phyloP scores from a whole-genome alignment of 2,329 filamentous ascomycete species.

The Exophiala xenobiotica region DNA sequence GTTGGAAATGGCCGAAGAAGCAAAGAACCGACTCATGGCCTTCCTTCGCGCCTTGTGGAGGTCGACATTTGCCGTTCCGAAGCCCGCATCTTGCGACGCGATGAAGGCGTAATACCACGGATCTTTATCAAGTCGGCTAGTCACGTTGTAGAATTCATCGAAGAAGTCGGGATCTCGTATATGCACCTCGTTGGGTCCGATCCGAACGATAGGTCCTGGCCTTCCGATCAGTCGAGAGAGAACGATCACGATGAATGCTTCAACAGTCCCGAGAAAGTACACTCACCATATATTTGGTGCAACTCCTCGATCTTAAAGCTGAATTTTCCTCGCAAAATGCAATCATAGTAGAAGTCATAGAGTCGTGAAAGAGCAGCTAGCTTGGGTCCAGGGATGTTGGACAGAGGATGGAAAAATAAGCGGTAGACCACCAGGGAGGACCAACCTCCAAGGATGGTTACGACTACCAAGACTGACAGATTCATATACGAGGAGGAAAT shows the following conservation, averaged over 20 bases:
- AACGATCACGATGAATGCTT: neutral
- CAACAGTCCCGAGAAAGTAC: slow-evolving; percentile 18
- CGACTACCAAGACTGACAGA: slow-evolving; percentile 6
- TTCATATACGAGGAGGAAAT: slow-evolving; percentile 9
- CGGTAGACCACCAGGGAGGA: slow-evolving; percentile 30
- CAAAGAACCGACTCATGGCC: slow-evolving; percentile 40
- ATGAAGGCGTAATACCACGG: slow-evolving; percentile 29
- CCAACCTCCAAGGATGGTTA: slow-evolving; percentile 14
- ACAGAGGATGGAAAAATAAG: slow-evolving; percentile 27
- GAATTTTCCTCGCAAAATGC: slow-evolving; percentile 35
- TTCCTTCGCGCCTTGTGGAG: slow-evolving; percentile 36
- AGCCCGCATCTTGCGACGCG: slow-evolving; percentile 34
- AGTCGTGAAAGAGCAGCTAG: slow-evolving; percentile 24
- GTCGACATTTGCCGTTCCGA: slow-evolving; percentile 35
- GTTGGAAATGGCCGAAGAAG: slow-evolving; percentile 25
- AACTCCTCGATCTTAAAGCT: slow-evolving; percentile 39
- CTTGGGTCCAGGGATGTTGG: slow-evolving; percentile 26
- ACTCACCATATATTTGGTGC: slow-evolving; percentile 38
- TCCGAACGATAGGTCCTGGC: slow-evolving; percentile 31
- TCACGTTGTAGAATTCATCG: slow-evolving; percentile 27
- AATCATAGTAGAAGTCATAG: slow-evolving; percentile 42
- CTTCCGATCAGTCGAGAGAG: too few relatives aligned
- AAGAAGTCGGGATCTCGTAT: slow-evolving; percentile 30
- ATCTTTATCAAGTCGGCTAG: slow-evolving; percentile 27
- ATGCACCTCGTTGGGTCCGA: slow-evolving; percentile 28